Base-by-base conservation (phyloP, 2,329 filamentous ascomycete genomes). In the Gaeumannomyces sp. region DNA sequence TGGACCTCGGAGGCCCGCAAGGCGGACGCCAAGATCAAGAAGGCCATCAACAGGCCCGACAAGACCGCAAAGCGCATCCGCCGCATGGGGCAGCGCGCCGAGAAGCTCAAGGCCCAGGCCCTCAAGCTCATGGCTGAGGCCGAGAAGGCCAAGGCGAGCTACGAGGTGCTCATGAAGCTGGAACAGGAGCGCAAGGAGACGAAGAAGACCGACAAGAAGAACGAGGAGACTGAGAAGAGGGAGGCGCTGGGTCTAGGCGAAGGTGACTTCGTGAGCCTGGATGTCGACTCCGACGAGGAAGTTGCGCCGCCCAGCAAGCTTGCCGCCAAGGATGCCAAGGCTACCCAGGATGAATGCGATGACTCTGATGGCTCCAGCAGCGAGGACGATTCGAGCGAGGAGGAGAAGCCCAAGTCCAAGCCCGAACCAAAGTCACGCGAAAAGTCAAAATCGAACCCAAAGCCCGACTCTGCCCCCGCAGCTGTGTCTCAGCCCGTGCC, bases 81-180 rank as follows among this genome's bases (percentile, higher is more conserved):
- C 62, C 76, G 75, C 27, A 68, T 80, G 62, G 73, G 77, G 29
- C 66, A 67, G n/a, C 76, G 76, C 33, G 76, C 77, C 38, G 74
- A 78, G 31, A 76, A 77, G 69, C 73, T 80, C 50, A 76, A 80
- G 70, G 70, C 69, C 3, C 72, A 80, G 70, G 78, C 76, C 2
- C 68, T 72, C 28, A 77, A 77, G 71, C 66, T 83, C 45, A 69
- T 79, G 68, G 71, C 69, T 0, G 75, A 91, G 22, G 62, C 65
- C 2, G 59, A 64, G 59, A 64, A 59, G 62, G 33, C 35, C 62
- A 57, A 53, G 38, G 65, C 59, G n/a, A 25, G 7, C 13, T 64
- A 64, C 53, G 50, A 38, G 31, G 33, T 38, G 31, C 14, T 62
- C 29, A 29, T 31, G 13, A 38, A 60, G 35, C 1, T 2, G 35